Base-by-base conservation (phyloP, 352 stramenopile genomes). In the Globisporangium perplexum region DNA sequence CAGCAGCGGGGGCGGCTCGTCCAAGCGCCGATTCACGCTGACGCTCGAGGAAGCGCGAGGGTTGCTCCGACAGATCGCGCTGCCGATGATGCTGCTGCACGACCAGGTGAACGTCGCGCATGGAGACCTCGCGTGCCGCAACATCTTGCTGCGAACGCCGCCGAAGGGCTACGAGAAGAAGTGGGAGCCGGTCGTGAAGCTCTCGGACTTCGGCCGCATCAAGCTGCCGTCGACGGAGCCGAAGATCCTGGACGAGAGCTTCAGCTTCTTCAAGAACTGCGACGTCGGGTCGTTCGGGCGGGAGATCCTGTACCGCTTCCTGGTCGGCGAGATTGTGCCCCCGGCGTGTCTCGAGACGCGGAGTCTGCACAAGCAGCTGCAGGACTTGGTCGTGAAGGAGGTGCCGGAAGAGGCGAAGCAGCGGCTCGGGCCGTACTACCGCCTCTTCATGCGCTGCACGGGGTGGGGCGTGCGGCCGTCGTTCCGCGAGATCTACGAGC, bases 201-300 rank as follows among this genome's bases (percentile, higher is more conserved):
- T 93, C 11, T 89, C 80, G 15, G 83, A 93, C 58, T 91, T 93
- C 57, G 80, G 83, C 4, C 83, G 83, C 57, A 87, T 93, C 63
- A 85, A 85, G 36, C 69, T 81, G 4, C 77, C 75, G 4, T 66
- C 75, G 22, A 59, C 70, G 12, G 83, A 93, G 57, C 80, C 83
- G 17, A 73, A 77, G 51, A 85, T 93, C 30, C 72, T 91, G 14
- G 74, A 82, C 30, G 73, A 66, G 18, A 66, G 64, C 17, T 91
- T 93, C 49, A 93, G 83, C 49, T 93, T 93, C 44, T 80, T 72
- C 65, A 93, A 93, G 53, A 93, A 93, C 65, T 82, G 68, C 33
- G 83, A 93, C 61, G 66, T 93, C 41, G 83, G 83, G 2, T 71
- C 78, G 7, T 93, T 93, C 35, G 83, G 75, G 1, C 65, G 83